Evolutionary conservation across 345 rosid genomes (phyloP), one percentile per base, ranked within the genome.

Genomic region (Geranium brycei): DNA sequence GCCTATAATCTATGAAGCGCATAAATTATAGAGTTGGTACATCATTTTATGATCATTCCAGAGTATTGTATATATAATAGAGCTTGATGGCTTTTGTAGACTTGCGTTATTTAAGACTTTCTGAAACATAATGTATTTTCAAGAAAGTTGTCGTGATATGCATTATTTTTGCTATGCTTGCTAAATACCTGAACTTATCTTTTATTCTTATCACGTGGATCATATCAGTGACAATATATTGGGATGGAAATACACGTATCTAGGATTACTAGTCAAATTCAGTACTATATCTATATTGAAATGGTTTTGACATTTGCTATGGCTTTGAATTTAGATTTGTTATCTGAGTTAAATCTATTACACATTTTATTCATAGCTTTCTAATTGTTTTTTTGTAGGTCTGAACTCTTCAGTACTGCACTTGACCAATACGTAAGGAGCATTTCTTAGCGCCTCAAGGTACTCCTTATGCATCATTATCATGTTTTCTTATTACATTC

Each of bases 351-450:
- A 35, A 35, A 35, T 35, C 41, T 35, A 35, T 35, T 4, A 35
- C 41, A 35, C 41, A 13, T 28, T 12, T 41, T 59, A 19, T 19
- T 60, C 47, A 2, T 14, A 66, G 32, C 31, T 61, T 35, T 60
- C 41, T 68, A 31, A 19, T 11, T 23, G 0, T 19, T 59, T 31
- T 19, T 65, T 1, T 75, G 57, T 61, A 89, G 97, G 91, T 89
- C 82, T 70, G 91, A 84, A 59, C 66, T 89, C 61, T 89, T 86
- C 77, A 75, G 81, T 63, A 83, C 93, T 31, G 66, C 83, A 58
- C 86, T 92, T 51, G 91, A 85, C 70, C 97, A 87, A 73, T 85
- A 87, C 19, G 87, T 86, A 38, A 84, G 95, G 77, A 86, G 87
- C 79, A 83, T 89, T 71, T 80, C 90, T 0, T 89, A 81, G 76